A percentile compares a stretch with the other conserved stretches of the same genome.
Conservation (phyloP, 2,329 filamentous ascomycete genomes). For the Colletotrichum aenigma region DNA sequence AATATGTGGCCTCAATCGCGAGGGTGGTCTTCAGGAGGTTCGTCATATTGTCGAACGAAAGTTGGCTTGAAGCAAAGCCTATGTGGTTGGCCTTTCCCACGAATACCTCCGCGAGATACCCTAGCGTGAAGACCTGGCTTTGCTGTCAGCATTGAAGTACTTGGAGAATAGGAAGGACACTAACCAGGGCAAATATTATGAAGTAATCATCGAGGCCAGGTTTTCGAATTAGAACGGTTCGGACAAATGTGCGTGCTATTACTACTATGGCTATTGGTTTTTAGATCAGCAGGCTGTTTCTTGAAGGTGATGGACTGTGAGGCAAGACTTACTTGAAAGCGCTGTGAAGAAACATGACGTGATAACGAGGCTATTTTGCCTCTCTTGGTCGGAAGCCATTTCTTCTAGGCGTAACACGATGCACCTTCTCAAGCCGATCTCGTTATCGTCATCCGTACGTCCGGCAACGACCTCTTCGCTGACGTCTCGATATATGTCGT, state of each 20-base stretch:
- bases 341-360: constrained; percentile 18
- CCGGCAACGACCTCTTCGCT: background rate
- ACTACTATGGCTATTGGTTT: constrained; percentile 15
- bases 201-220: constrained; percentile 24
- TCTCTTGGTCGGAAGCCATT: constrained; percentile 22
- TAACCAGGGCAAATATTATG: constrained; percentile 22
- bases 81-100: constrained; percentile 23
- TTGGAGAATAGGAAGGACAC: background rate
- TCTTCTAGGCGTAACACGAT: background rate
- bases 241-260: constrained; percentile 15
- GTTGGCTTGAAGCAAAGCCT: constrained; percentile 19
- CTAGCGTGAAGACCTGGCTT: background rate
- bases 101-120: constrained; percentile 24
- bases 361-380: constrained; percentile 24
- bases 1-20: constrained; percentile 45
- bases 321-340: constrained; percentile 16
- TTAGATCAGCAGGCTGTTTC: background rate
- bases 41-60: constrained; percentile 23
- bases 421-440: background rate
- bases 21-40: constrained; percentile 32
- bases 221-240: constrained; percentile 21
- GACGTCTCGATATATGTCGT: background rate
- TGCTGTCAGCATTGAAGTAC: background rate
- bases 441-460: background rate
- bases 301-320: background rate